Conservation (phyloP, 176 grass and related monocot species). For the Lolium rigidum region DNA sequence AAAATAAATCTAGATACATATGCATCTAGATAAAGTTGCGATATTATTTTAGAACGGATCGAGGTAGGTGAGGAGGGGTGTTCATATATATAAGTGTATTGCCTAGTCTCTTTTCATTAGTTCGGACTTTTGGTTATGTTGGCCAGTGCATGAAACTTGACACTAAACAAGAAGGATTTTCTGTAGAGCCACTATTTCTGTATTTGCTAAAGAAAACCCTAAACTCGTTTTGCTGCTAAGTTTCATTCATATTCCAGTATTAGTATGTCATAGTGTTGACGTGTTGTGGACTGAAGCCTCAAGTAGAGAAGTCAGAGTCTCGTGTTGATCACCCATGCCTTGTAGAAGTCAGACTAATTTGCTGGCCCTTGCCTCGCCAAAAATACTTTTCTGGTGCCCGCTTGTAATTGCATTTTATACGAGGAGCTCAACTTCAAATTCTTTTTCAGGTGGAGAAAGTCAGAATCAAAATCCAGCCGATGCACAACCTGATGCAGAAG, state of each 20-base stretch:
- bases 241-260: background rate
- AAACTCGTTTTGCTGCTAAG: too few species aligned
- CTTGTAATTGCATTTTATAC: background rate
- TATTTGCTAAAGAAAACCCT: background rate
- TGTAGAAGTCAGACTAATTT: background rate
- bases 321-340: background rate
- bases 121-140: too few species aligned
- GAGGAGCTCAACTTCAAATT: background rate
- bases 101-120: too few species aligned
- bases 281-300: background rate
- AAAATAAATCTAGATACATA: too few species aligned
- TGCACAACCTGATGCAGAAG: conserved; percentile 50
- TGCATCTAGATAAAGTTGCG: too few species aligned
- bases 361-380: background rate
- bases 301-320: background rate
- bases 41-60: too few species aligned
- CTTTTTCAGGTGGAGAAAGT: conserved; percentile 69
- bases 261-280: background rate
- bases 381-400: background rate
- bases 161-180: background rate
- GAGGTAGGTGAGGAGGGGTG: too few species aligned
- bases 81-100: too few species aligned
- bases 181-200: background rate
- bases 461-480: conserved; percentile 57
- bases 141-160: too few species aligned